phyloP scores from a whole-genome alignment of 2,329 filamentous ascomycete genomes.

The Tolypocladium paradoxum region DNA sequence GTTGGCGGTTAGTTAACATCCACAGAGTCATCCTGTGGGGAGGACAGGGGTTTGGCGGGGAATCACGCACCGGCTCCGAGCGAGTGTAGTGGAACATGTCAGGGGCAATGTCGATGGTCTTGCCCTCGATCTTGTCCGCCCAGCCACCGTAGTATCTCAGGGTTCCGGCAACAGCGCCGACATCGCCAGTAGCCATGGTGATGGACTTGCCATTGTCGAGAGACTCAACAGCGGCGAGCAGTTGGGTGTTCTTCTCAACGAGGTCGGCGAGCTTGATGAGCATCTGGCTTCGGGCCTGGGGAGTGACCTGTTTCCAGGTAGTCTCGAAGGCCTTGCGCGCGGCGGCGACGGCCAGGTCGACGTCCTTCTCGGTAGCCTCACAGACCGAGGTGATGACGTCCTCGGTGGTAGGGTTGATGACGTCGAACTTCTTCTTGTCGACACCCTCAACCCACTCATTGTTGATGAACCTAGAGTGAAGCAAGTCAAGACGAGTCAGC shows the following conservation, averaged over 20 bases:
- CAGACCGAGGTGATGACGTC: slow-evolving; percentile 72
- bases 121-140: slow-evolving; percentile 86
- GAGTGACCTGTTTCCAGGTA: slow-evolving; percentile 56
- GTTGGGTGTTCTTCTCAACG: slow-evolving; percentile 65
- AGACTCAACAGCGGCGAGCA: slow-evolving; percentile 72
- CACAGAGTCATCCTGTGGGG: too few relatives aligned
- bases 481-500: background rate
- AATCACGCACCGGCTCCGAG: slow-evolving; percentile 53
- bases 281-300: slow-evolving; percentile 57
- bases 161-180: slow-evolving; percentile 55
- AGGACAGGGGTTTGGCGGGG: background rate
- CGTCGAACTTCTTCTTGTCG: slow-evolving; percentile 85
- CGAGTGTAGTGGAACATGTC: slow-evolving; percentile 75
- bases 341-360: slow-evolving; percentile 68
- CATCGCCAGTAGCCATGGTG: slow-evolving; percentile 64
- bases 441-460: slow-evolving; percentile 73
- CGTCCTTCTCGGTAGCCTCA: slow-evolving; percentile 82
- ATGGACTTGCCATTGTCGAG: slow-evolving; percentile 83
- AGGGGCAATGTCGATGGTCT: slow-evolving; percentile 68
- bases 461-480: slow-evolving; percentile 64
- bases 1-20: background rate
- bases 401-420: slow-evolving; percentile 80
- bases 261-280: slow-evolving; percentile 72
- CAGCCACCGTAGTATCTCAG: slow-evolving; percentile 71
- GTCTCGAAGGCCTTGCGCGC: slow-evolving; percentile 80